A percentile compares a stretch with the other conserved stretches of the same genome.
phyloP scores from a whole-genome alignment of 2,329 filamentous ascomycete genomes.

The Calonectria pteridis region DNA sequence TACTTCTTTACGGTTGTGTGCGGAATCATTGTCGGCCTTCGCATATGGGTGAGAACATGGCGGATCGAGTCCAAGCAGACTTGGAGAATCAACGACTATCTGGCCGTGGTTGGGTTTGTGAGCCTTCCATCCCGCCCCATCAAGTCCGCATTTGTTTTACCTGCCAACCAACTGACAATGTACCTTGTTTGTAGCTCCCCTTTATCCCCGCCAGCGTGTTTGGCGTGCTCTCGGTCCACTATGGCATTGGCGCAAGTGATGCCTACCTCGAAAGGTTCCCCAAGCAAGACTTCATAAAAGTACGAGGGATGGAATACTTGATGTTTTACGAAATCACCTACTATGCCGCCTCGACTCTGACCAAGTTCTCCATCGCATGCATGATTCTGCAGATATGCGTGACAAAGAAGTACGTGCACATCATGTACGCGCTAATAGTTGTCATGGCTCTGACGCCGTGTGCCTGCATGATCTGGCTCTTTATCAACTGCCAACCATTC shows the following conservation, averaged over 20 bases:
- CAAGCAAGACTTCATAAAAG: slow-evolving; percentile 14
- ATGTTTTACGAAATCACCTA: slow-evolving; percentile 30
- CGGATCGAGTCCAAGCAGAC: not conserved
- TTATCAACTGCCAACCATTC: slow-evolving; percentile 28
- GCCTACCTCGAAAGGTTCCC: slow-evolving; percentile 15
- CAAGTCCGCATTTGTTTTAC: not conserved
- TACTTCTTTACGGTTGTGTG: slow-evolving; percentile 24
- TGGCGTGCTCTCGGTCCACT: slow-evolving; percentile 20
- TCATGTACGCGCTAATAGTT: slow-evolving; percentile 27
- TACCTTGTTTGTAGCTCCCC: slow-evolving; percentile 8
- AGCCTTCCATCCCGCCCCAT: not conserved
- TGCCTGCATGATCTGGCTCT: slow-evolving; percentile 25
- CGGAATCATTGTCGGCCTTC: slow-evolving; percentile 4
- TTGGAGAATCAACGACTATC: slow-evolving; percentile 32
- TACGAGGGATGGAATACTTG: slow-evolving; percentile 30
- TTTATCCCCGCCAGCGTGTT: slow-evolving; percentile 28
- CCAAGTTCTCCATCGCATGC: slow-evolving; percentile 32
- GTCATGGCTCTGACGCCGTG: slow-evolving; percentile 17
- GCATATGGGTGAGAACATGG: slow-evolving; percentile 20
- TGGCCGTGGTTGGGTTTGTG: slow-evolving; percentile 30
- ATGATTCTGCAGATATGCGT: slow-evolving; percentile 33
- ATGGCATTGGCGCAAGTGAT: slow-evolving; percentile 26
- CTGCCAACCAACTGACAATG: not conserved
- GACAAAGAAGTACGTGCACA: slow-evolving; percentile 23
- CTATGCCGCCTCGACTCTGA: slow-evolving; percentile 22